Conservation (phyloP, 495 filamentous ascomycete species). For the Choiromyces venosus region DNA sequence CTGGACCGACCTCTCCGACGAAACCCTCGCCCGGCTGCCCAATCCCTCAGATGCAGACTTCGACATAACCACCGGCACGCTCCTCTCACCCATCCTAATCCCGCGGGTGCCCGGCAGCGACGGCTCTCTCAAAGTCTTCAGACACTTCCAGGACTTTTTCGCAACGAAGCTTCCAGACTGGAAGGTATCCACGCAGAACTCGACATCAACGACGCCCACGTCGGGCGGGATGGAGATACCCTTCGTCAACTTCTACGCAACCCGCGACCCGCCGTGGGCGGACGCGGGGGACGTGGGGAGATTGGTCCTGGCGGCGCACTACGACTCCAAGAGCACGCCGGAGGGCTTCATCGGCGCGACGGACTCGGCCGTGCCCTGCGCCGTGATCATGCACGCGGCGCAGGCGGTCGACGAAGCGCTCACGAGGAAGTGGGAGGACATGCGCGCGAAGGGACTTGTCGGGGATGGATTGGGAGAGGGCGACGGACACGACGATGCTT, state of each 20-base stretch:
- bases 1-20: conserved; percentile 69
- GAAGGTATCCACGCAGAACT: conserved; percentile 79
- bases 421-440: conserved; percentile 70
- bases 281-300: conserved; percentile 65
- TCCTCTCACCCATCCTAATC: conserved; percentile 85
- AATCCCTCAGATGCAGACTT: conserved; percentile 65
- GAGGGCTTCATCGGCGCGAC: conserved; percentile 88
- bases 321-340: conserved; percentile 77
- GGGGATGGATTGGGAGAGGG: conserved; percentile 58
- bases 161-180: conserved; percentile 64
- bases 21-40: conserved; percentile 61
- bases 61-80: conserved; percentile 61
- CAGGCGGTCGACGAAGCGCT: conserved; percentile 71
- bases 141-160: conserved; percentile 83
- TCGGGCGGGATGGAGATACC: conserved; percentile 64
- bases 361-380: conserved; percentile 89
- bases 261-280: conserved; percentile 83
- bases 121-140: conserved; percentile 65
- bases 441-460: conserved; percentile 54
- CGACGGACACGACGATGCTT: conserved; percentile 25
- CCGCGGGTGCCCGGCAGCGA: conserved; percentile 83
- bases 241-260: conserved; percentile 79
- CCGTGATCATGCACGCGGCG: conserved; percentile 82
- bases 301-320: conserved; percentile 87
- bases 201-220: conserved; percentile 69